Conservation (phyloP, 2,329 filamentous ascomycete genomes). For the Ascosphaera acerosa region DNA sequence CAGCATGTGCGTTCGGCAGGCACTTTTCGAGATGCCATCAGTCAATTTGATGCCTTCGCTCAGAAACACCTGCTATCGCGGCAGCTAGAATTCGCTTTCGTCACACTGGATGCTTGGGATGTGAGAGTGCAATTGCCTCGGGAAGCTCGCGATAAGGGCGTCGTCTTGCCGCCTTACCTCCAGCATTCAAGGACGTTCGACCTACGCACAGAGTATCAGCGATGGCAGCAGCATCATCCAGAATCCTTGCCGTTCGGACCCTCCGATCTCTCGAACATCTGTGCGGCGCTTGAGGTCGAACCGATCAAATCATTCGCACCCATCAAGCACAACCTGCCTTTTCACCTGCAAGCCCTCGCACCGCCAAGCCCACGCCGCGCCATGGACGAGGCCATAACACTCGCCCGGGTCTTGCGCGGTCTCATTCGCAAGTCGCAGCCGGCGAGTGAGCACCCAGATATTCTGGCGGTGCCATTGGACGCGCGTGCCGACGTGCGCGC, state of each 20-base stretch:
- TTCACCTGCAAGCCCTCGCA: conserved; percentile 86
- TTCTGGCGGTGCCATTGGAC: conserved; percentile 86
- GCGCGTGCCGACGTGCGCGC: conserved; percentile 87
- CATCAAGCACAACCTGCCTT: conserved; percentile 96
- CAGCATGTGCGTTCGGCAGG: conserved; percentile 95
- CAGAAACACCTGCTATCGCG: conserved; percentile 74
- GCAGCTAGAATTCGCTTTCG: conserved; percentile 92
- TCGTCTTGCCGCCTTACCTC: conserved; percentile 84
- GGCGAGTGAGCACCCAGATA: conserved; percentile 76
- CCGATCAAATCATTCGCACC: conserved; percentile 91
- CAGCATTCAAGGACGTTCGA: conserved; percentile 97
- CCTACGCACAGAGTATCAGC: conserved; percentile 86
- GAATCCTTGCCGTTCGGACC: conserved; percentile 93
- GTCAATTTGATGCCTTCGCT: conserved; percentile 81
- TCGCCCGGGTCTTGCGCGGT: conserved; percentile 75
- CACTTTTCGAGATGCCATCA: conserved; percentile 89
- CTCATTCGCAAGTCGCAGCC: conserved; percentile 93
- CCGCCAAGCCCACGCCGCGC: conserved; percentile 86
- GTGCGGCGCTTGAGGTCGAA: conserved; percentile 91
- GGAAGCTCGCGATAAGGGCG: conserved; percentile 93
- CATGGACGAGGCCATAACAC: conserved; percentile 90
- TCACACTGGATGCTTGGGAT: conserved; percentile 96
- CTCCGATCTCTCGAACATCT: conserved; percentile 89
- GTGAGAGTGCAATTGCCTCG: conserved; percentile 90
- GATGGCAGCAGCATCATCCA: conserved; percentile 95